Base-by-base conservation (phyloP, 768 basidiomycete species). In the Tricholoma furcatifolium region DNA sequence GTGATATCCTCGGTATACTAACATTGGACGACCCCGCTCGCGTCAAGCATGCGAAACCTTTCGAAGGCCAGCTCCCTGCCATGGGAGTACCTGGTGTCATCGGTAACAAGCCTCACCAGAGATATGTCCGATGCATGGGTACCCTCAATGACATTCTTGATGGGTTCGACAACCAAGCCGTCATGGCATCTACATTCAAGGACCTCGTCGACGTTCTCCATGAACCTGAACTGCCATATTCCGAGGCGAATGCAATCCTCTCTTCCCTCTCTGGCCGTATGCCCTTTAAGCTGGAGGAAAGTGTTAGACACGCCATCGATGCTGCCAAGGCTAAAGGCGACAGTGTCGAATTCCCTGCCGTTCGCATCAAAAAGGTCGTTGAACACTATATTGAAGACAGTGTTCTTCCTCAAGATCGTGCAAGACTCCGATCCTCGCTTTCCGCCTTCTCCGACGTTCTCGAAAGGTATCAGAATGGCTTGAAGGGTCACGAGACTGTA, bases 21-120 rank as follows among this genome's bases (percentile, higher is more conserved):
- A 91, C 93, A 8, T 83, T 98, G 52, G 97, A 98, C 64, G 95
- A 98, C 68, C 97, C 96, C 35, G 81, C 84, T 53, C 93, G 93
- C 51, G 97, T 98, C 66, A 97, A 93, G 66, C 96, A 98, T 65
- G 96, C 97, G 53, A 98, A 96, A 73, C 96, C 96, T 2, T 98
- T 98, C 68, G 94, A 98, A 63, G 94, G 93, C 48, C 87, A 94
- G 40, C 83, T 98, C 10, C 92, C 96, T 14, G 61, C 83, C 15
- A 86, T 94, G 81, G 97, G 96, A 23, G 74, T 83, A 27, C 94
- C 95, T 39, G 85, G 82, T 53, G 85, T 96, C 53, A 72, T 88
- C 55, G 95, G 94, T 42, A 89, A 81, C 74, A 96, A 94, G 73
- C 82, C 93, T 35, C 87, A 97, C 66, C 97, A 99, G 68, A 84